Evolutionary conservation across 2,329 filamentous ascomycete genomes (phyloP).

Genomic region (Xylaria sp.): DNA sequence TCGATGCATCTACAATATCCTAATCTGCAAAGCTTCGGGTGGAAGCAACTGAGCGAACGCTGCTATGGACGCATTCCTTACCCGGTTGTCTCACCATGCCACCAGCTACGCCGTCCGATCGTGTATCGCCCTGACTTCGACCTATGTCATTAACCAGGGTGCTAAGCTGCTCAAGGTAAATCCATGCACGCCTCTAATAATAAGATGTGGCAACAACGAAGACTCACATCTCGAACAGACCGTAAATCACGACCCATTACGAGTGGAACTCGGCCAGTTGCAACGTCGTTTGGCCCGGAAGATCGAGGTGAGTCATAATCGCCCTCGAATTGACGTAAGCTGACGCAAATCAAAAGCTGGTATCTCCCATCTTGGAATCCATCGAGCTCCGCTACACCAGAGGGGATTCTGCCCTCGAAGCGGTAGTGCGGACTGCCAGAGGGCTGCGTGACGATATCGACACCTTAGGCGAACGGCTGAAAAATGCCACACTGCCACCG

Average conservation of each 20-base stretch:
- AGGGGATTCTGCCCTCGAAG: slow-evolving; percentile 75
- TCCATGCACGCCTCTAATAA: background rate
- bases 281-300: slow-evolving; percentile 84
- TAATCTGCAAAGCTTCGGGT: slow-evolving; percentile 26
- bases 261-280: slow-evolving; percentile 73
- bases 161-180: slow-evolving; percentile 73
- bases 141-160: slow-evolving; percentile 85
- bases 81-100: slow-evolving; percentile 71
- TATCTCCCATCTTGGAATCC: slow-evolving; percentile 48
- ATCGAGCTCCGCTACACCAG: slow-evolving; percentile 58
- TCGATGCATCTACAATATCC: slow-evolving; percentile 38
- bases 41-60: slow-evolving; percentile 32
- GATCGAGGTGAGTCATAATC: slow-evolving; percentile 70
- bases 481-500: slow-evolving; percentile 68
- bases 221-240: slow-evolving; percentile 52
- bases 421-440: slow-evolving; percentile 84
- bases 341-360: slow-evolving; percentile 41
- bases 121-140: slow-evolving; percentile 85
- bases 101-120: slow-evolving; percentile 93
- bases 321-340: background rate
- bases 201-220: background rate
- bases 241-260: slow-evolving; percentile 75
- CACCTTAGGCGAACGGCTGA: slow-evolving; percentile 77
- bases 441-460: slow-evolving; percentile 86
- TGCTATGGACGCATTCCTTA: slow-evolving; percentile 76